Evolutionary conservation across 768 basidiomycete species (phyloP).

Genomic region (Leucosporidium yakuticum): DNA sequence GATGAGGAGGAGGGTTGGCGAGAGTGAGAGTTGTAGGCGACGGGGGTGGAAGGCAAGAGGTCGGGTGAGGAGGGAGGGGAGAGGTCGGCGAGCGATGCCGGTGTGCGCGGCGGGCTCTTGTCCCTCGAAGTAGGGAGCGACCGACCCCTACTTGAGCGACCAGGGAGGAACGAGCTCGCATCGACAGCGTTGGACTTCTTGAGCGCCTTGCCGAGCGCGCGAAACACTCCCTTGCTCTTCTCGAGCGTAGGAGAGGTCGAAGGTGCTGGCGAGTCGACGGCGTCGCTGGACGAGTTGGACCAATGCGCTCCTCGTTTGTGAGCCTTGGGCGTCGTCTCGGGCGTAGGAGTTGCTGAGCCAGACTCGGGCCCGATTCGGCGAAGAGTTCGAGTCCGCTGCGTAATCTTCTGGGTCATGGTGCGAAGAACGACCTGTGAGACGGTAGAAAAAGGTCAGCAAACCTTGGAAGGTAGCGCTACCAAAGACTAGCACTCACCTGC

Average conservation of each 20-base stretch:
- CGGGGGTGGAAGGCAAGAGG: no score
- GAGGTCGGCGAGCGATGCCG: no score
- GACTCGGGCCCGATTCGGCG: slow-evolving; percentile 24
- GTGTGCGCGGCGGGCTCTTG: no score
- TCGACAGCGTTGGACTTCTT: not conserved
- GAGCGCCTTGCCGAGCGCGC: not conserved
- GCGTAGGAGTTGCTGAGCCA: not conserved
- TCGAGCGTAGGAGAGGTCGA: not conserved
- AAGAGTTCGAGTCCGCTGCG: slow-evolving; percentile 39
- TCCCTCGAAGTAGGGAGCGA: no score
- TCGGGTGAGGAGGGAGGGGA: no score
- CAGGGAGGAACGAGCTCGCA: not conserved
- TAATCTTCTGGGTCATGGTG: slow-evolving; percentile 42
- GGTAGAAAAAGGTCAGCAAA: no score
- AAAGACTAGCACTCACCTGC: slow-evolving; percentile 22
- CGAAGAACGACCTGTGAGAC: slow-evolving; percentile 36
- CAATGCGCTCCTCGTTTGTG: not conserved
- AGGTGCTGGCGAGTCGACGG: not conserved
- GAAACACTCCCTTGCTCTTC: not conserved
- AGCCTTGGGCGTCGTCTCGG: not conserved
- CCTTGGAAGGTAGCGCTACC: no score
- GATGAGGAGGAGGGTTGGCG: no score
- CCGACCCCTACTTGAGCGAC: no score
- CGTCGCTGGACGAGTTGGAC: not conserved
- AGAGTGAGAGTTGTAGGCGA: no score